Evolutionary conservation across 2,329 filamentous ascomycete species (phyloP), one percentile per base, ranked within the genome.

Genomic region (Trichoderma arundinaceum): DNA sequence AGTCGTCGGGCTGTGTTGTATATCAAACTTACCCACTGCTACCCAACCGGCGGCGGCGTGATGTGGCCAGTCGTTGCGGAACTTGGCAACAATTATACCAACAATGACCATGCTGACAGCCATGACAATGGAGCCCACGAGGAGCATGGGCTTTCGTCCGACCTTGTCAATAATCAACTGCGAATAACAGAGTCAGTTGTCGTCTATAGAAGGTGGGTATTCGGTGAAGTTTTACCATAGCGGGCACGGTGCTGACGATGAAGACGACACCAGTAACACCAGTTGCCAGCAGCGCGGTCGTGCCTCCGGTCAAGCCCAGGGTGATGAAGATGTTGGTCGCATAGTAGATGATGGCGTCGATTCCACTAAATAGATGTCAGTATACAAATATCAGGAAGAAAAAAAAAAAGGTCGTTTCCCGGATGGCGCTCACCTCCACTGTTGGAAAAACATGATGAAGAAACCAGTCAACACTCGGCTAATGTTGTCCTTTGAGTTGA

Each of bases 251-350:
- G 38, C 84, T 84, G 67, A 91, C 69, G 70, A 90, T 89, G 85
- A 90, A 89, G 68, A 86, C 85, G 46, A 92, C 88, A 2, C 89
- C 89, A 4, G 90, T 88, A 0, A 91, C 89, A 3, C 89, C 90
- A 0, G 89, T 92, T 0, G 89, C 89, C 1, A 92, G 79, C 0
- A 92, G 81, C 0, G 84, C 87, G 0, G 77, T 81, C 0, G 80
- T 81, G 56, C 75, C 85, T 61, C 72, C 69, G 67, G 71, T 78
- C 7, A 92, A 80, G 3, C 90, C 90, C 6, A 92, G 82, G 66
- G 88, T 82, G 46, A 79, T 77, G 78, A 92, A 92, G 70, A 92
- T 92, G 19, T 83, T 84, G 0, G 90, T 90, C 0, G 88, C 88
- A 70, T 92, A 90, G 79, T 90, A 91, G 69, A 87, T 85, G 85